Evolutionary conservation across 1,139 yeast species (phyloP).

Genomic region (Candida pseudoviswanathii): DNA sequence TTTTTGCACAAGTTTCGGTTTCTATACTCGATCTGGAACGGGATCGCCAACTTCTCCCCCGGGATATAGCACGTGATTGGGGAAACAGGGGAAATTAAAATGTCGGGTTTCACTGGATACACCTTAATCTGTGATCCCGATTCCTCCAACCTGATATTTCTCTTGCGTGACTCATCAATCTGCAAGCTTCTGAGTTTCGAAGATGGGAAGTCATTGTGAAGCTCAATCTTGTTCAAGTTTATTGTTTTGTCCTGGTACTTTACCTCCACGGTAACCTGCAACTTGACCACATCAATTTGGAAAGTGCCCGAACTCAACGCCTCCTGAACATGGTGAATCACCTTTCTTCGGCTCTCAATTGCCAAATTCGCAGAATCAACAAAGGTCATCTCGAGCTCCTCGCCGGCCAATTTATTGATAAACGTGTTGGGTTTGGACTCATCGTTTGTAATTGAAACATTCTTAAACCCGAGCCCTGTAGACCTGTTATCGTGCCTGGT

Average conservation of each 20-base stretch:
- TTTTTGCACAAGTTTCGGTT: slow-evolving; percentile 11
- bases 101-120: slow-evolving; percentile 26
- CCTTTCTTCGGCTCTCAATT: slow-evolving; percentile 11
- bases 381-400: slow-evolving; percentile 14
- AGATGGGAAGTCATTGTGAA: slow-evolving; percentile 11
- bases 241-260: slow-evolving; percentile 6
- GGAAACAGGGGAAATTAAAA: slow-evolving; percentile 14
- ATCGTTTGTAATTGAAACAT: slow-evolving; percentile 15
- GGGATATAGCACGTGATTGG: slow-evolving; percentile 11
- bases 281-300: slow-evolving; percentile 20
- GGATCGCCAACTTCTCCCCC: slow-evolving; percentile 31
- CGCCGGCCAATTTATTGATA: slow-evolving; percentile 9
- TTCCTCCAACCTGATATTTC: slow-evolving; percentile 9
- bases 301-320: slow-evolving; percentile 28
- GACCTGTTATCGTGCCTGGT: slow-evolving; percentile 10
- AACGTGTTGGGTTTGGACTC: slow-evolving; percentile 2
- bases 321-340: slow-evolving; percentile 27
- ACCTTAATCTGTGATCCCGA: slow-evolving; percentile 18
- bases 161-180: not conserved
- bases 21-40: slow-evolving; percentile 22
- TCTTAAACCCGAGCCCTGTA: slow-evolving; percentile 12
- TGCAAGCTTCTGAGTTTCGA: slow-evolving; percentile 8
- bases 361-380: slow-evolving; percentile 15
- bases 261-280: slow-evolving; percentile 16
- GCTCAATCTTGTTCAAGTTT: slow-evolving; percentile 17